phyloP scores from a whole-genome alignment of 2,329 filamentous ascomycete genomes.

The Epichloe typhina region DNA sequence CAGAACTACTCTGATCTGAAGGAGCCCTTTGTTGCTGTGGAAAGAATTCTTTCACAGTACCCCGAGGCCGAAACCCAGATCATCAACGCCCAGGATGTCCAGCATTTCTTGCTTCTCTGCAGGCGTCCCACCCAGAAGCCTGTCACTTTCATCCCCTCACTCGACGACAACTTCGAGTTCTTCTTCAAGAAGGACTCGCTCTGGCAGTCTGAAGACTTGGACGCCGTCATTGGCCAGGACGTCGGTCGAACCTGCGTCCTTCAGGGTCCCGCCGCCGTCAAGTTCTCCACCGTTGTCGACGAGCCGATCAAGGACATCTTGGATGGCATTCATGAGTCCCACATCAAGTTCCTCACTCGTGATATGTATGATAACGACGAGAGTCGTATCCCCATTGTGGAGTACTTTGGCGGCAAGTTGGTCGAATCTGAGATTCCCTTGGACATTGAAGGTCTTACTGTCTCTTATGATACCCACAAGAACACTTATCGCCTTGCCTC shows the following conservation, averaged over 20 bases:
- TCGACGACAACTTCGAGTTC: conserved; percentile 96
- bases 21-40: conserved; percentile 64
- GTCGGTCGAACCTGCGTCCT: conserved; percentile 93
- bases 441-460: conserved; percentile 75
- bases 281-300: conserved; percentile 78
- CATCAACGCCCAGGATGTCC: conserved; percentile 96
- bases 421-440: conserved; percentile 57
- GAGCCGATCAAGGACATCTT: conserved; percentile 93
- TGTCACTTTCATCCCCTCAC: conserved; percentile 84
- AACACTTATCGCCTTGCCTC: conserved; percentile 73
- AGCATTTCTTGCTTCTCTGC: conserved; percentile 90
- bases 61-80: conserved; percentile 80
- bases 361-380: conserved; percentile 71
- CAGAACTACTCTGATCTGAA: conserved; percentile 85
- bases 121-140: conserved; percentile 90
- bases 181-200: conserved; percentile 99
- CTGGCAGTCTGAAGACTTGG: conserved; percentile 97
- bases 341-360: conserved; percentile 65
- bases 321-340: conserved; percentile 75
- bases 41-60: conserved; percentile 69
- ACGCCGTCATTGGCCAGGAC: conserved; percentile 90
- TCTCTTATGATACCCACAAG: conserved; percentile 66
- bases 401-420: conserved; percentile 91
- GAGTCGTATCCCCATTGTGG: conserved; percentile 65
- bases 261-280: conserved; percentile 85